Evolutionary conservation across 2,329 filamentous ascomycete genomes (phyloP).

Genomic region (Talaromyces sp.): DNA sequence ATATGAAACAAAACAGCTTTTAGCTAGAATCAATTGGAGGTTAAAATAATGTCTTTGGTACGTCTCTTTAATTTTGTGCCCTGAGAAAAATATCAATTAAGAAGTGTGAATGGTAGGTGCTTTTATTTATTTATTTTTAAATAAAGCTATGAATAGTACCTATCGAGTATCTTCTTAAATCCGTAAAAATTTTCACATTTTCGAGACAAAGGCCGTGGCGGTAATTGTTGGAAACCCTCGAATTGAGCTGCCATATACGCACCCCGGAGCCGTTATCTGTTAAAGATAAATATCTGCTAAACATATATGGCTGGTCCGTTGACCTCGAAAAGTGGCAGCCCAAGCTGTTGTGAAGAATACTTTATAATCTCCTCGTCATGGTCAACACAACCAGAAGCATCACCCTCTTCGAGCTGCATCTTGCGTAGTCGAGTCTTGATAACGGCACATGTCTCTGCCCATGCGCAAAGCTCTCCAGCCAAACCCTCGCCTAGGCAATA

Average conservation of each 20-base stretch:
- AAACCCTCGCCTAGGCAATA: slow-evolving; percentile 37
- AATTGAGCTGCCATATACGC: too few species aligned
- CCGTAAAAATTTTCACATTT: too few species aligned
- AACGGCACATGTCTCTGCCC: slow-evolving; percentile 34
- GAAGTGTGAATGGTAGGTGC: not conserved
- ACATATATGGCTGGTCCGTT: slow-evolving; percentile 16
- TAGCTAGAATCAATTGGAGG: too few species aligned
- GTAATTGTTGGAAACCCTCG: too few species aligned
- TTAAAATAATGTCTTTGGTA: not conserved
- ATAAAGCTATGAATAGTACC: not conserved
- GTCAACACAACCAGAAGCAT: slow-evolving; percentile 4
- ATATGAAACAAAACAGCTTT: not conserved
- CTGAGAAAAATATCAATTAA: not conserved
- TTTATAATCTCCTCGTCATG: slow-evolving; percentile 18
- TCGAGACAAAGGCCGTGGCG: not conserved
- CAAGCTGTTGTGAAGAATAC: slow-evolving; percentile 19
- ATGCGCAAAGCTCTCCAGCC: slow-evolving; percentile 35
- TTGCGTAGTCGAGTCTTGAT: slow-evolving; percentile 30
- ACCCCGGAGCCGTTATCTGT: too few species aligned
- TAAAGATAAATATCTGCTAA: not conserved
- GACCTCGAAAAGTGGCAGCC: slow-evolving; percentile 25
- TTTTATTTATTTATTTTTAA: not conserved
- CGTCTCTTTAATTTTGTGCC: too few species aligned
- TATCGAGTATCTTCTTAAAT: not conserved
- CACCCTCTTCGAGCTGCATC: slow-evolving; percentile 19